Evolutionary conservation across 179 eudicot genomes (phyloP), one percentile per base, ranked within the genome.

Genomic region (Pouteria campechiana): DNA sequence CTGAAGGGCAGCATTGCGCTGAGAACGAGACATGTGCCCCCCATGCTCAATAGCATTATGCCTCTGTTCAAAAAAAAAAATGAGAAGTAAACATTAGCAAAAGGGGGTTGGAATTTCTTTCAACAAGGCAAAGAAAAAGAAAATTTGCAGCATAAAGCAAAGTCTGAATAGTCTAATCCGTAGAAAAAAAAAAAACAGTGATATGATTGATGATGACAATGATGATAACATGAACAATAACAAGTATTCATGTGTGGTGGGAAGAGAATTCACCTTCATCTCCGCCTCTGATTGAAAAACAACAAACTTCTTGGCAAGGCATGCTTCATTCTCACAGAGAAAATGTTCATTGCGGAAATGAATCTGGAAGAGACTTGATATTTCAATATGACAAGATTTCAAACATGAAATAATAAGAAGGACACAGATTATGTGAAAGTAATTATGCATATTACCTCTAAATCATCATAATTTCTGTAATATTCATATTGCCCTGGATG

Each of bases 11-110:
- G 94, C 83, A 69, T 64, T 86, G 23, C 98, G 92, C 70, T 87
- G 44, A 12, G 96, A 82, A 49, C 98, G 82, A 30, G 98, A 90
- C 98, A 90, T 86, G 51, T 69, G 83, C 24, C 98, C 98, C 17
- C 98, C 98, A 66, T 90, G 98, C 60, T 90, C 98, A 60, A 70
- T 20, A 48, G 96, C 71, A 67, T 77, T 90, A 52, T 90, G 98
- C 59, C 88, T 79, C 98, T 90, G 73, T 31, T 50, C 10, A 17
- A 29, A 44, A 22, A 19, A 37, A 5, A 38, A 44, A 54, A 27
- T 13, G 12, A 11, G 15, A 32, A 7, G 12, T 14, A 35, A 17
- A 12, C 22, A 12, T 14, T 15, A 7, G 21, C 20, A n/a, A 10
- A 48, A 24, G 32, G 17, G 24, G n/a, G 37, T 16, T 5, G 15